Percentiles rank a stretch among this genome's conserved stretches.
These are phyloP conservation scores for Wolfiporia cocos DNA, from an alignment of 1,284 basidiomycete species.

Conservation along the genomic window DNA sequence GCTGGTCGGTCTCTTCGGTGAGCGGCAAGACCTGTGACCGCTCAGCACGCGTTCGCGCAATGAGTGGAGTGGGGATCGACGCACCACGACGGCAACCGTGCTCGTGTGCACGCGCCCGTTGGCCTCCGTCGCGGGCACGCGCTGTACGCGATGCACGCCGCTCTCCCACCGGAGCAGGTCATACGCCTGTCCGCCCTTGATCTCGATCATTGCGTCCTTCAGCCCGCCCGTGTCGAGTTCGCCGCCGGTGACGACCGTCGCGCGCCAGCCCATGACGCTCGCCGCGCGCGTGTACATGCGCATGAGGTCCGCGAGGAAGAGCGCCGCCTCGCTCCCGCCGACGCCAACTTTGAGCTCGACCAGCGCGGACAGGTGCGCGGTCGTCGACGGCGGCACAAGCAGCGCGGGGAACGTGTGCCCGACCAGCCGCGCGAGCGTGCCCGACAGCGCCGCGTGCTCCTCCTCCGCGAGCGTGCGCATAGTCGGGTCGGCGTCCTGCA, in stretches of 20 bases:
- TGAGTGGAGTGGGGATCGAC: constrained; percentile 19
- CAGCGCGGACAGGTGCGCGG: constrained; percentile 67
- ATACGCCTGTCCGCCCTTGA: constrained; percentile 76
- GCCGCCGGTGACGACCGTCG: constrained; percentile 48
- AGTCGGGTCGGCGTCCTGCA: constrained; percentile 68
- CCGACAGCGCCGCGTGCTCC: constrained; percentile 55
- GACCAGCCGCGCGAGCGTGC: constrained; percentile 43
- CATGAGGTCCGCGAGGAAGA: constrained; percentile 79
- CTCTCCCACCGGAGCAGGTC: constrained; percentile 85
- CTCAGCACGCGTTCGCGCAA: neutral
- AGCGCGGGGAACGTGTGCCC: constrained; percentile 58
- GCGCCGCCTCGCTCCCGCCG: constrained; percentile 83
- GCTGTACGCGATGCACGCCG: constrained; percentile 93
- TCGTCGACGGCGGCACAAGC: constrained; percentile 67
- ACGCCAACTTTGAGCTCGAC: constrained; percentile 92
- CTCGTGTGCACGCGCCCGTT: constrained; percentile 90
- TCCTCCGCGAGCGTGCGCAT: constrained; percentile 74
- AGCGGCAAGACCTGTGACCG: constrained; percentile 71
- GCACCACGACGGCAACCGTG: constrained; percentile 83
- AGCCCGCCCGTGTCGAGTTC: constrained; percentile 59
- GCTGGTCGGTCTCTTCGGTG: constrained; percentile 49
- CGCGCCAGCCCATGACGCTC: constrained; percentile 44
- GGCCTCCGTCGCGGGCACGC: constrained; percentile 87
- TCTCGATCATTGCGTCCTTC: constrained; percentile 81
- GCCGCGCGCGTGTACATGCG: constrained; percentile 83